Conservation (phyloP, 495 filamentous ascomycete species). For the Hypoxylon intermedium region DNA sequence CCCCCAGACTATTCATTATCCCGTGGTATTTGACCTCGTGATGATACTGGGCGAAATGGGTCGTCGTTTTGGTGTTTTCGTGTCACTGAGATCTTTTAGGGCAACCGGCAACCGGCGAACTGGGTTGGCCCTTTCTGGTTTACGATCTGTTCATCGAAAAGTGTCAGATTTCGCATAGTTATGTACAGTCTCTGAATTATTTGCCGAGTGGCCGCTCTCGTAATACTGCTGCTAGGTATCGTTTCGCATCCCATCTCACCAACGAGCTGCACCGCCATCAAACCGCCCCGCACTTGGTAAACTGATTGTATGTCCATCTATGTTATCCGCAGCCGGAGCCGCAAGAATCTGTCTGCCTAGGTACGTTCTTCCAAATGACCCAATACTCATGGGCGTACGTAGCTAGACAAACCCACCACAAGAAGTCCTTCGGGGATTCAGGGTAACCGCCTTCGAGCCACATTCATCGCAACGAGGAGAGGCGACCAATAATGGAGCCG, state of each 20-base stretch:
- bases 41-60: not conserved
- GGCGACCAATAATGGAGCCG: not conserved
- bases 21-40: no score
- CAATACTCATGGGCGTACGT: not conserved
- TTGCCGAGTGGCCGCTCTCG: slow-evolving; percentile 6
- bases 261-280: slow-evolving; percentile 18
- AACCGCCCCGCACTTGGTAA: slow-evolving; percentile 9
- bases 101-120: not conserved
- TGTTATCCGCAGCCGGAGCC: not conserved
- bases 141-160: no score
- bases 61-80: not conserved
- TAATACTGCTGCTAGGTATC: slow-evolving; percentile 30
- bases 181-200: slow-evolving; percentile 33
- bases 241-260: slow-evolving; percentile 24
- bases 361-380: not conserved
- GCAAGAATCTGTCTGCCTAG: not conserved
- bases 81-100: not conserved
- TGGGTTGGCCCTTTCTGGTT: no score
- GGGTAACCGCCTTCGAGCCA: not conserved
- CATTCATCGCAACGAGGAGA: not conserved
- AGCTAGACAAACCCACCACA: not conserved
- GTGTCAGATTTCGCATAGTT: slow-evolving; percentile 9
- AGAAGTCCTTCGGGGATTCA: not conserved
- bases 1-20: no score
- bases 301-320: slow-evolving; percentile 19